A percentile compares a stretch with the other conserved stretches of the same genome.
Evolutionary conservation across 2,329 filamentous ascomycete species (phyloP).

Genomic region (Beauveria caledonica): DNA sequence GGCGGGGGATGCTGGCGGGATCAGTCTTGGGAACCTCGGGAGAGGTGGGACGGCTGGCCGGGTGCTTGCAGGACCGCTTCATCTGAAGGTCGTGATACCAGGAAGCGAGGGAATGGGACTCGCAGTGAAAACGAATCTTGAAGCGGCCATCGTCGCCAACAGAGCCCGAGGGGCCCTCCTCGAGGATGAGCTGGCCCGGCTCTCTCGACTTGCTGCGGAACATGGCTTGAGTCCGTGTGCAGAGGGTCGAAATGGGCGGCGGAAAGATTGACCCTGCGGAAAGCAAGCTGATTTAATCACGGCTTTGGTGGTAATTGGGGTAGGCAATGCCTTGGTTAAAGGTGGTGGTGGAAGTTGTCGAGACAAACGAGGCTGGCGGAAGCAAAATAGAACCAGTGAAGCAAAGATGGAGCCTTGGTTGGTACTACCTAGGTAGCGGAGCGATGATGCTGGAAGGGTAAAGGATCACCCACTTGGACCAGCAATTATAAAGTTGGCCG

Average conservation of each 20-base stretch:
- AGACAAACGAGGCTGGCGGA: background rate
- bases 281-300: background rate
- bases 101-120: background rate
- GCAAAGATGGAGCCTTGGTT: background rate
- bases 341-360: background rate
- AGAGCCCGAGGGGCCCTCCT: slow-evolving; percentile 13
- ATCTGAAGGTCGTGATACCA: slow-evolving; percentile 8
- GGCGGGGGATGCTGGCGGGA: slow-evolving; percentile 10
- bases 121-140: slow-evolving; percentile 15
- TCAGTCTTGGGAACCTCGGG: background rate
- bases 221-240: background rate
- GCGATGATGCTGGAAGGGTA: no score
- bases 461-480: no score
- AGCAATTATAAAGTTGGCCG: no score
- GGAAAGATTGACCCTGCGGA: background rate
- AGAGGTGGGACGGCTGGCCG: background rate
- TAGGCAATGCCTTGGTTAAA: background rate
- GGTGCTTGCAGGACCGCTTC: slow-evolving; percentile 1
- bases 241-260: no score
- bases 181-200: slow-evolving; percentile 15
- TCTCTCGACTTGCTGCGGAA: slow-evolving; percentile 15
- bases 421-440: no score
- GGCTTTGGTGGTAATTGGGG: background rate
- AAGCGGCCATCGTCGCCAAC: slow-evolving; percentile 16
- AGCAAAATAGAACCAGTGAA: background rate